Evolutionary conservation across 2,329 filamentous ascomycete genomes (phyloP), one percentile per base, ranked within the genome.

Genomic region (Alternaria hordeiaustralica): DNA sequence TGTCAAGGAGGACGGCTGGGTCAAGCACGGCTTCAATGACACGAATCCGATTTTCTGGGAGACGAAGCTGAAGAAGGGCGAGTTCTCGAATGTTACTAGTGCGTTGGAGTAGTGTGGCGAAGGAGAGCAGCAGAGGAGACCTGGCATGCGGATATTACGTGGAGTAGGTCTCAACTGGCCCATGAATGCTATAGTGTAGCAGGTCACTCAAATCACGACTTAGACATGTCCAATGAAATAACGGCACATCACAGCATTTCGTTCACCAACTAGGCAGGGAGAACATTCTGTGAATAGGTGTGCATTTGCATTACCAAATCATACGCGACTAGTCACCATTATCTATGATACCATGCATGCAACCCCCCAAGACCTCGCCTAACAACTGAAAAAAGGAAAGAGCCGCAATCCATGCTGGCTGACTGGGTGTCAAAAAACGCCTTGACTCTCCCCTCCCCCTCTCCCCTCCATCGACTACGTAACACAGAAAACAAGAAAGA

Each of bases 11-110:
- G 91, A 94, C 69, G 96, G 96, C 74, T 99, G 96, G 96, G 94
- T 97, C 77, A 97, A 97, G 88, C 95, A 98, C 79, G 96, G 96
- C 67, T 99, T 99, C 87, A 94, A 86, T 72, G 96, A 99, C 82
- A 98, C 95, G 74, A 97, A 98, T 86, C 95, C 95, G 47, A 97
- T 98, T 79, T 99, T 99, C 90, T 99, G 96, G 96, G 92, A 97
- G 87, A 97, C 94, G 54, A 99, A 99, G 89, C 84, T 99, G 78
- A 92, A 97, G 82, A 97, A 97, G 89, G 94, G 94, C 82, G 96
- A 99, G 86, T 99, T 99, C 82, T 95, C 91, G 69, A 97, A 97
- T 80, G 94, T 97, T 58, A 96, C 93, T 62, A 92, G 91, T 75
- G 84, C 90, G 76, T 80, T 96, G 78, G 87, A 87, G n/a, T 88